Base-by-base conservation (phyloP, 345 rosid genomes). In the Salix dunnii region DNA sequence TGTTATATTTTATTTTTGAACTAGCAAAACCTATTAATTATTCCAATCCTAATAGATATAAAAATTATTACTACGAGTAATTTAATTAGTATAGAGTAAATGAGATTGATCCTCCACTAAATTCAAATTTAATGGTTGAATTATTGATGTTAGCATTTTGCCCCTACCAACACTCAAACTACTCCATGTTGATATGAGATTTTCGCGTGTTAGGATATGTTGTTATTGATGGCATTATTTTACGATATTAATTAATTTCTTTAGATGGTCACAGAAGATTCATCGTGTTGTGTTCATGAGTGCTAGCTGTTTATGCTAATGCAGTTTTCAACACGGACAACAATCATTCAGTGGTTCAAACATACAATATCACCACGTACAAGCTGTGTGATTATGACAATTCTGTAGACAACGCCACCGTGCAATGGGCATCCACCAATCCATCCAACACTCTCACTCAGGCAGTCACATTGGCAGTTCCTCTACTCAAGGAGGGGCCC, bases 251-350 rank as follows among this genome's bases (percentile, higher is more conserved):
- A 40, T 40, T 40, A 40, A 40, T 40, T 40, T 20, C 7, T 6
- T 51, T 6, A 51, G 10, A 20, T 13, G 51, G 58, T 18, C 58
- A 51, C 14, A 55, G 1, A 21, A 10, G 46, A 40, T 11, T 10
- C 9, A 40, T 40, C 3, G 14, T 40, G 46, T 2, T 10, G 61
- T 55, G 61, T 21, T 20, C 11, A 55, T 53, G 4, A 1, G 25
- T 60, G 16, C 9, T 27, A 9, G 16, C 9, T 27, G 21, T 53
- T 23, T 30, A 11, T 62, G 20, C 1, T 23, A 2, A 33, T 81
- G 86, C 90, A 96, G 99, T 92, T 38, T 96, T 96, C 68, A 91
- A 92, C 83, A 93, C 99, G n/a, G 89, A 96, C 51, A 93, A 72
- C 62, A 96, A 93, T 80, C 99, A 93, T 80, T 92, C 99, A 2